Percentiles rank a stretch among this genome's conserved stretches.
phyloP scores from a whole-genome alignment of 345 rosid genomes.

The Rhizophora mangle region DNA sequence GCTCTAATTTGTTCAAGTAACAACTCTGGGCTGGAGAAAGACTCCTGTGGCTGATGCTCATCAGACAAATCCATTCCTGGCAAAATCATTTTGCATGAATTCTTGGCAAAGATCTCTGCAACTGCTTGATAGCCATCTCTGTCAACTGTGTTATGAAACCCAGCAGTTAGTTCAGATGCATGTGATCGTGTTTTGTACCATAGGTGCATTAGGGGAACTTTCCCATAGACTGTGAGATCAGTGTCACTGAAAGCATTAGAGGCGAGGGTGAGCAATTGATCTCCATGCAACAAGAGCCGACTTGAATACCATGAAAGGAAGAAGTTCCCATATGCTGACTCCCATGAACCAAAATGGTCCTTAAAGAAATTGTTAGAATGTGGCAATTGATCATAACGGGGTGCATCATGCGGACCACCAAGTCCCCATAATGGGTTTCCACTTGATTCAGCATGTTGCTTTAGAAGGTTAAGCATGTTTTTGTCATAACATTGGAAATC shows the following conservation, averaged over 20 bases:
- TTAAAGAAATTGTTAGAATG: conserved; percentile 54
- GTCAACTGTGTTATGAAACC: conserved; percentile 55
- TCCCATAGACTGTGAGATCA: conserved; percentile 46
- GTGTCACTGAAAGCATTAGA: conserved; percentile 42
- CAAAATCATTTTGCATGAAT: conserved; percentile 77
- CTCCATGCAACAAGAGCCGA: conserved; percentile 64
- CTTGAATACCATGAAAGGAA: conserved; percentile 87
- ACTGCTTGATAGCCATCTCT: conserved; percentile 65
- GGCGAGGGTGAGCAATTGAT: conserved; percentile 65
- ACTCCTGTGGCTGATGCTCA: conserved; percentile 42
- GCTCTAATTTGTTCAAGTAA: conserved; percentile 53
- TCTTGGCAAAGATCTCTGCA: conserved; percentile 57
- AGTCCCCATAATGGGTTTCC: conserved; percentile 92
- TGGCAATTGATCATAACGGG: conserved; percentile 55
- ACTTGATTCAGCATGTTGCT: conserved; percentile 57
- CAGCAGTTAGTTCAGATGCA: conserved; percentile 76
- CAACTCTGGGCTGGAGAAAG: conserved; percentile 61
- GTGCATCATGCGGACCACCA: conserved; percentile 86
- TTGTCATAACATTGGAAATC: conserved; percentile 88
- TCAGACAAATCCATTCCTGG: conserved; percentile 87
- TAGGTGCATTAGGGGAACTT: conserved; percentile 62
- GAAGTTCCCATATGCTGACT: conserved; percentile 71
- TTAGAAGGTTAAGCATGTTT: conserved; percentile 71
- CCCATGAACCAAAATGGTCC: conserved; percentile 83
- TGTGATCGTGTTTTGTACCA: conserved; percentile 74